Conservation (phyloP, 768 basidiomycete genomes). For the Cubamyces sp. region DNA sequence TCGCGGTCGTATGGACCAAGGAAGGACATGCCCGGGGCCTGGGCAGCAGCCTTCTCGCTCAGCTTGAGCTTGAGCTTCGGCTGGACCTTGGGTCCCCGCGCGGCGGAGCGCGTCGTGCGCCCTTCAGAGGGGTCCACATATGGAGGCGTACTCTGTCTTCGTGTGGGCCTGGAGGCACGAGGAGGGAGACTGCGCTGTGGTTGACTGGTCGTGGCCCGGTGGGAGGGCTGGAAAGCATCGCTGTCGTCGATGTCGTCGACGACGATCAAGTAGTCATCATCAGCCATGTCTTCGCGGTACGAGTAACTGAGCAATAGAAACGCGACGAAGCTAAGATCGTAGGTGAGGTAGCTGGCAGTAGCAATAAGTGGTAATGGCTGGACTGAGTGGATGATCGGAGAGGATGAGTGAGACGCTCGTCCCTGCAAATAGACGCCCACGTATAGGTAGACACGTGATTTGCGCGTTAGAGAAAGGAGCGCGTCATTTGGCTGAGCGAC, state of each 20-base stretch:
- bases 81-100: constrained; percentile 30
- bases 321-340: not conserved
- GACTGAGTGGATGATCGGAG: not conserved
- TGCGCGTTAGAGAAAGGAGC: not conserved
- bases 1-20: constrained; percentile 92
- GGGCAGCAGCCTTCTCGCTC: constrained; percentile 79
- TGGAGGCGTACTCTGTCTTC: constrained; percentile 27
- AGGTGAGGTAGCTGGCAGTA: not conserved
- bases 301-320: too few species aligned
- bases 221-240: constrained; percentile 22
- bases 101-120: constrained; percentile 32
- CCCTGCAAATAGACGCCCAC: not conserved
- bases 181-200: constrained; percentile 24
- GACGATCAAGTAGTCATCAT: constrained; percentile 33
- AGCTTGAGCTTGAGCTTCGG: constrained; percentile 90
- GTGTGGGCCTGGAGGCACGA: constrained; percentile 25
- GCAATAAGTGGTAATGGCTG: not conserved
- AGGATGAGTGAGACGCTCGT: not conserved
- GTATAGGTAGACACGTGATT: too few species aligned
- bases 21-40: constrained; percentile 86
- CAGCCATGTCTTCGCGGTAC: constrained; percentile 8
- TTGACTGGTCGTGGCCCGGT: constrained; percentile 22
- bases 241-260: constrained; percentile 35
- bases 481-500: constrained; percentile 3
- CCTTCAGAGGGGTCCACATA: constrained; percentile 29